Conservation (phyloP, 257 asterid species). For the Rauvolfia tetraphylla region DNA sequence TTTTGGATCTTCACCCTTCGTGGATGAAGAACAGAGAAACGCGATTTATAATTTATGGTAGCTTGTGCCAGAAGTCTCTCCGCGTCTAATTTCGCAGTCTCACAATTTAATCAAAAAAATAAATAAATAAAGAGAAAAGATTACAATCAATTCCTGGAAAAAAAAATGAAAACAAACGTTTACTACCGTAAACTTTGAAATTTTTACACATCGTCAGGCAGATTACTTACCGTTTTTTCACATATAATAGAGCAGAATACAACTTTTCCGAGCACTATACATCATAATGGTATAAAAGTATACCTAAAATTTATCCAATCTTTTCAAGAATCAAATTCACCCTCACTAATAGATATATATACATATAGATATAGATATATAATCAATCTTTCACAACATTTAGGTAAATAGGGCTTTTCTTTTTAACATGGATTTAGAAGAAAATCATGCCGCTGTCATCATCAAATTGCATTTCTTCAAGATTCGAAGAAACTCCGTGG, state of each 20-base stretch:
- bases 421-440: too few species aligned
- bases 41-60: too few species aligned
- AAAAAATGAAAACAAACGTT: not conserved
- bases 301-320: not conserved
- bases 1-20: too few species aligned
- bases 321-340: not conserved
- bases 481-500: constrained; percentile 18
- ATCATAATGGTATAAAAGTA: not conserved
- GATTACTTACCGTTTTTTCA: not conserved
- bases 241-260: not conserved
- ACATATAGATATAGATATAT: too few species aligned
- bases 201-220: not conserved
- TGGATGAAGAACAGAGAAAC: too few species aligned
- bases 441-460: constrained; percentile 42
- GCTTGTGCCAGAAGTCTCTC: not conserved
- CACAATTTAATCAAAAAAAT: not conserved
- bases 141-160: not conserved
- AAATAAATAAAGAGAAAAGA: too few species aligned
- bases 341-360: too few species aligned
- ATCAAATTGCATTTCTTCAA: constrained; percentile 30
- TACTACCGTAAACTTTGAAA: not conserved
- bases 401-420: not conserved
- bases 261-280: not conserved
- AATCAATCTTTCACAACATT: not conserved
- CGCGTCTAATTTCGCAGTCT: not conserved